Evolutionary conservation across 192 early-diverging fungal genomes (phyloP).

Genomic region (Lunasporangiospora selenospora): DNA sequence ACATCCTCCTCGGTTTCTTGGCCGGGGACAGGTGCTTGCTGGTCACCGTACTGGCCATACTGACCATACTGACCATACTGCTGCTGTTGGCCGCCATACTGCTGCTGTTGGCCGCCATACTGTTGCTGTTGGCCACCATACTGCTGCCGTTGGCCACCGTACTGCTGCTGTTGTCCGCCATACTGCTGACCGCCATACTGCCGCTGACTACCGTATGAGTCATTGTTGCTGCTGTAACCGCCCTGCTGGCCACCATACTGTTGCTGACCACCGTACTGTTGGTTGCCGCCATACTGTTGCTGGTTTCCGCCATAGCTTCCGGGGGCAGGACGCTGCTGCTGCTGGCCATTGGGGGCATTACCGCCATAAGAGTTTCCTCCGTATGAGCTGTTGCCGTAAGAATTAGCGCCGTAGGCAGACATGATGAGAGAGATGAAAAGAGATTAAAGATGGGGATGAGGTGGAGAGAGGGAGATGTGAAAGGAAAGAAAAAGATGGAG

Average conservation of each 20-base stretch:
- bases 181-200: slow-evolving; percentile 25
- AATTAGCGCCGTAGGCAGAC: slow-evolving; percentile 3
- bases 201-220: slow-evolving; percentile 10
- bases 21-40: slow-evolving; percentile 30
- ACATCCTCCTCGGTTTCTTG: slow-evolving; percentile 72
- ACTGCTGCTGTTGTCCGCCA: too few species aligned
- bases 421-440: too few species aligned
- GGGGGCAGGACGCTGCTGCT: slow-evolving; percentile 4
- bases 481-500: too few species aligned
- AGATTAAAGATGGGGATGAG: background rate
- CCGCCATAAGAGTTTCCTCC: slow-evolving; percentile 1
- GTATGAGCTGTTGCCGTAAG: slow-evolving; percentile 13
- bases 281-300: background rate
- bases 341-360: slow-evolving; percentile 13
- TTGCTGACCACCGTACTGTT: background rate
- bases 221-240: background rate
- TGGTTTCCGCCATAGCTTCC: slow-evolving; percentile 13
- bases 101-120: slow-evolving; percentile 10
- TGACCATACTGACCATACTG: slow-evolving; percentile 26
- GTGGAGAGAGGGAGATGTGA: background rate
- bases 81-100: slow-evolving; percentile 3
- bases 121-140: slow-evolving; percentile 7
- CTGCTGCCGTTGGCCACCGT: too few species aligned
- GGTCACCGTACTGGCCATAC: slow-evolving; percentile 40
- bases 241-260: slow-evolving; percentile 1